Conservation (phyloP, 345 rosid species). For the Brassica carinata region DNA sequence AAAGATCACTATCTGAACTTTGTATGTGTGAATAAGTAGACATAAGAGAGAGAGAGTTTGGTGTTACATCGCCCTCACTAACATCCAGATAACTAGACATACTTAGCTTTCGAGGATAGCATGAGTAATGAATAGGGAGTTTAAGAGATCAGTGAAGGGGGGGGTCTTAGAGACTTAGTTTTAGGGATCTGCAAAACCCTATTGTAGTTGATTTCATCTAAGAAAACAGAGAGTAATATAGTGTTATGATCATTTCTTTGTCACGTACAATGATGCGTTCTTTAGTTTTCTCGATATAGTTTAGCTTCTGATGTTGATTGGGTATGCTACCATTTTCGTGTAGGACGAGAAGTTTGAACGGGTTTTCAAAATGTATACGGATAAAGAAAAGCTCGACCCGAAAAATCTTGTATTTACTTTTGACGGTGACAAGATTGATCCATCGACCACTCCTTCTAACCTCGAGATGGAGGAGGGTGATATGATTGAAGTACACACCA, state of each 20-base stretch:
- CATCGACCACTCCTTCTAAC: slow-evolving; percentile 62
- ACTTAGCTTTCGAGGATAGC: not conserved
- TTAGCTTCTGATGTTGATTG: slow-evolving; percentile 13
- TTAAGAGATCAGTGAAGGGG: not conserved
- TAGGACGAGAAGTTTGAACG: slow-evolving; percentile 93
- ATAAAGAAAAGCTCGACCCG: slow-evolving; percentile 54
- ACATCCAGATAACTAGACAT: not conserved
- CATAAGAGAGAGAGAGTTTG: not conserved
- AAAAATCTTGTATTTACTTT: slow-evolving; percentile 63
- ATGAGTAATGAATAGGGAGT: not conserved
- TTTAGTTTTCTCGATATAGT: not conserved
- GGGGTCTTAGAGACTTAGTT: not conserved
- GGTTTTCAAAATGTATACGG: slow-evolving; percentile 70
- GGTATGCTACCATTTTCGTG: slow-evolving; percentile 15
- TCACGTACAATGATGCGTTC: not conserved
- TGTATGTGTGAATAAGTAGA: not conserved
- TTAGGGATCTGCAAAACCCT: not conserved
- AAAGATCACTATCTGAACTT: not conserved
- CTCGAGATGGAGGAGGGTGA: slow-evolving; percentile 95
- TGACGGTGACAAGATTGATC: slow-evolving; percentile 80
- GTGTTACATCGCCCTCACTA: not conserved
- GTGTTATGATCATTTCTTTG: not conserved
- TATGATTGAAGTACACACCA: slow-evolving; percentile 74
- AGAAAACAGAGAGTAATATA: not conserved
- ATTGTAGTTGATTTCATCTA: not conserved